Percentiles rank a stretch among this genome's conserved stretches.
Conservation (phyloP, 2,329 filamentous ascomycete genomes). For the Fusarium sp. region DNA sequence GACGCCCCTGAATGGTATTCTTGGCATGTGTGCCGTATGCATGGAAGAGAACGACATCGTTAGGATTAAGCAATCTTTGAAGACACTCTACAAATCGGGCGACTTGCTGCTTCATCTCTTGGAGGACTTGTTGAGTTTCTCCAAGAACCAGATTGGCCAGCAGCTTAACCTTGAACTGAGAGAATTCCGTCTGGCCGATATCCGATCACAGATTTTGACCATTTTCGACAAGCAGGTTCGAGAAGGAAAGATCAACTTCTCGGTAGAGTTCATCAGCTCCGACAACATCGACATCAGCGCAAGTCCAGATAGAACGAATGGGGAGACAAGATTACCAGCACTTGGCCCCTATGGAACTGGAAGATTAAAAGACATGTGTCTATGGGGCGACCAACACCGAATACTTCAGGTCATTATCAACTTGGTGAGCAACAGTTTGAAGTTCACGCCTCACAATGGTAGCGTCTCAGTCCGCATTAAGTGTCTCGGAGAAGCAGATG, state of each 20-base stretch:
- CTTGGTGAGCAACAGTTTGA: conserved; percentile 89
- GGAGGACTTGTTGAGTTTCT: conserved; percentile 91
- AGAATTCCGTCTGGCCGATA: conserved; percentile 86
- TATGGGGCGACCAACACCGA: conserved; percentile 93
- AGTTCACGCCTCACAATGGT: conserved; percentile 85
- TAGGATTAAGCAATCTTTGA: conserved; percentile 83
- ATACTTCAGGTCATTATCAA: conserved; percentile 96
- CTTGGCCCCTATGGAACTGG: conserved; percentile 74
- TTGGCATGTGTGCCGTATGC: conserved; percentile 93
- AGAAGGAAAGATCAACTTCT: conserved; percentile 80
- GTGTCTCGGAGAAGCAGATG: conserved; percentile 72
- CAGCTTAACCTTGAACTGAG: conserved; percentile 84
- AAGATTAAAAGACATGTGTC: conserved; percentile 82
- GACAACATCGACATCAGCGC: conserved; percentile 41
- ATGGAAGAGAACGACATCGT: conserved; percentile 88
- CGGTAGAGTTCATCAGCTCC: conserved; percentile 72
- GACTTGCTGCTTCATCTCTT: conserved; percentile 87
- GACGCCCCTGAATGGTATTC: conserved; percentile 93
- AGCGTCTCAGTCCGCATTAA: conserved; percentile 81
- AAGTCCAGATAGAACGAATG: conserved; percentile 49
- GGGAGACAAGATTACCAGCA: conserved; percentile 62
- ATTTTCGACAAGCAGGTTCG: conserved; percentile 93
- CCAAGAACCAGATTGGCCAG: conserved; percentile 93
- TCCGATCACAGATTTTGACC: conserved; percentile 82
- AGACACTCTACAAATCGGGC: conserved; percentile 80